A percentile compares a stretch with the other conserved stretches of the same genome.
phyloP scores from a whole-genome alignment of 345 rosid genomes.

The Adansonia digitata region DNA sequence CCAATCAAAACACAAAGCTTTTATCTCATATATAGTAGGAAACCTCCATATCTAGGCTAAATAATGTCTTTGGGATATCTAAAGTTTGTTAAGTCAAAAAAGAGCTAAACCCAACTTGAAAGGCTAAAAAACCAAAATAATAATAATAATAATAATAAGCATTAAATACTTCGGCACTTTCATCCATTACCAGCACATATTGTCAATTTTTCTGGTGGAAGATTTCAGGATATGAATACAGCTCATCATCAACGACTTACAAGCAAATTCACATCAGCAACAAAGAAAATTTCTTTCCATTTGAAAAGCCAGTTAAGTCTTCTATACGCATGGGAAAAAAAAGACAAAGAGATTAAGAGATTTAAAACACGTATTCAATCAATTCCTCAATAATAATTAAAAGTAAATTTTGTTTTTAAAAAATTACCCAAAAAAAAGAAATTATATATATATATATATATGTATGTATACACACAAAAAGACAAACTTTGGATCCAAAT shows the following conservation, averaged over 20 bases:
- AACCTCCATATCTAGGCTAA: background rate
- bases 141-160: background rate
- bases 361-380: background rate
- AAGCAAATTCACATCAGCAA: background rate
- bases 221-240: background rate
- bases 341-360: background rate
- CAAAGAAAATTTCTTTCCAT: background rate
- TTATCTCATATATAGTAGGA: background rate
- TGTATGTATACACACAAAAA: background rate
- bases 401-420: background rate
- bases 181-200: background rate
- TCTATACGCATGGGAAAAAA: background rate
- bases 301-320: background rate
- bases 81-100: background rate
- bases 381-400: background rate
- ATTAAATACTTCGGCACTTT: background rate
- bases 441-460: background rate
- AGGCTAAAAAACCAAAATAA: background rate
- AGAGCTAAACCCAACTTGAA: background rate
- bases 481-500: background rate
- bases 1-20: background rate
- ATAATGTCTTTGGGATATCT: background rate
- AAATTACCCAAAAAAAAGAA: background rate
- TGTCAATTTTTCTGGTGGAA: background rate
- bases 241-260: background rate